Evolutionary conservation across 768 basidiomycete genomes (phyloP).

Genomic region (Phlegmacium glaucopus): DNA sequence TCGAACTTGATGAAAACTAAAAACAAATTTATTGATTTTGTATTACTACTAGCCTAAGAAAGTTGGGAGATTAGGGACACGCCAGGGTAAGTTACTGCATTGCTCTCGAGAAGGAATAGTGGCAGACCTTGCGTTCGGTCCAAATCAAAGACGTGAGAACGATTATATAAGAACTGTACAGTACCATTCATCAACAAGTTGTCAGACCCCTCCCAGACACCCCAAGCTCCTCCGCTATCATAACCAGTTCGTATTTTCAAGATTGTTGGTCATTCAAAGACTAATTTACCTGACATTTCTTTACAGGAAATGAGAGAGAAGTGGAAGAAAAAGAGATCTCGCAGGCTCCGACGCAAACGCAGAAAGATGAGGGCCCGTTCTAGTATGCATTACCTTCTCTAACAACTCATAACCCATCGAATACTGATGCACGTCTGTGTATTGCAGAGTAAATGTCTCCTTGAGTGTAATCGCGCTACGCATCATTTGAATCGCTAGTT

Average conservation of each 20-base stretch:
- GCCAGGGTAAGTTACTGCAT: no score
- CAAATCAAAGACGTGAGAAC: slow-evolving; percentile 22
- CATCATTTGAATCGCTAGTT: slow-evolving; percentile 5
- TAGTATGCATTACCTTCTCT: slow-evolving; percentile 52
- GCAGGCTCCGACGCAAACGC: slow-evolving; percentile 90
- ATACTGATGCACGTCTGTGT: no score
- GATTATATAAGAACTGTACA: slow-evolving; percentile 43
- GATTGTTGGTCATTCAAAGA: not conserved
- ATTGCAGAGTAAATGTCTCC: slow-evolving; percentile 35
- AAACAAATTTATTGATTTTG: no score
- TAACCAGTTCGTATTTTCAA: slow-evolving; percentile 24
- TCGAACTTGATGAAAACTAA: no score
- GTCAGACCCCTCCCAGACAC: slow-evolving; percentile 6
- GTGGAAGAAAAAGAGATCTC: slow-evolving; percentile 96
- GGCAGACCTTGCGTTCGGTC: no score
- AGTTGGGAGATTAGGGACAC: no score
- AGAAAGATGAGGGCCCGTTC: slow-evolving; percentile 96
- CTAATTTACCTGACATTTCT: not conserved
- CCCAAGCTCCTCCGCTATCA: slow-evolving; percentile 28
- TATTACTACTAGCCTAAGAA: no score
- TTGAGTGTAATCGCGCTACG: slow-evolving; percentile 13
- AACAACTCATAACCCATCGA: no score
- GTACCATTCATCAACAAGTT: slow-evolving; percentile 19
- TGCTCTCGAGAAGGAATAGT: no score
- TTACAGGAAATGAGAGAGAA: slow-evolving; percentile 82